Evolutionary conservation across 2,329 filamentous ascomycete genomes (phyloP), one percentile per base, ranked within the genome.

Genomic region (Aureobasidium musti): DNA sequence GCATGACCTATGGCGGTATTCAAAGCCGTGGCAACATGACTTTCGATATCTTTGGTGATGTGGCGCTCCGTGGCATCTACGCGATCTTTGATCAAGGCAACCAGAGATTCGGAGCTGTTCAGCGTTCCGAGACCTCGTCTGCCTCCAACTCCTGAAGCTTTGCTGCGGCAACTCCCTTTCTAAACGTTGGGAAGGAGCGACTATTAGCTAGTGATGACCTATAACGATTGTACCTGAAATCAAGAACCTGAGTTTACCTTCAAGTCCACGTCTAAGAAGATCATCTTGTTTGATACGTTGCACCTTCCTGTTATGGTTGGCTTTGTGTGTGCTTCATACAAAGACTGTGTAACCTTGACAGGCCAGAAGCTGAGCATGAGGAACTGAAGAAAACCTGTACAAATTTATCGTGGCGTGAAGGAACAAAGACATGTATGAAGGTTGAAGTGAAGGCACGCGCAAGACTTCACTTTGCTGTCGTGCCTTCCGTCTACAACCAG

Each of bases 1-100:
- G 82, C 2, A 82, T 82, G 74, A 81, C 83, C 71, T 90, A 87
- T 72, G 88, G 88, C 6, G 87, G 86, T 2, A 85, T 90, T 37
- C 87, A 91, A 78, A 87, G 83, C 59, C 82, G 86, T 49, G 87
- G 87, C 3, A 76, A 78, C 63, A 78, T 84, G 74, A 73, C 77
- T 2, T 87, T 89, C 71, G 87, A 89, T 73, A 88, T 90, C 52
- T 78, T 88, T 19, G 88, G 87, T 5, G 86, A 86, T 70, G 83
- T 83, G 1, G 88, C 87, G 72, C 75, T 90, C 75, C 14, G 39
- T 3, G n/a, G 7, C 10, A 79, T 89, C 65, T 90, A 90, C 73
- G 86, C 84, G 65, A 82, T 89, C 67, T 89, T 88, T 74, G 87
- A 89, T 72, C 82, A 85, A 66, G 86, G 69, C 19, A 70, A 69